Base-by-base conservation (phyloP, 2,329 filamentous ascomycete species). In the Colletotrichum higginsianum region DNA sequence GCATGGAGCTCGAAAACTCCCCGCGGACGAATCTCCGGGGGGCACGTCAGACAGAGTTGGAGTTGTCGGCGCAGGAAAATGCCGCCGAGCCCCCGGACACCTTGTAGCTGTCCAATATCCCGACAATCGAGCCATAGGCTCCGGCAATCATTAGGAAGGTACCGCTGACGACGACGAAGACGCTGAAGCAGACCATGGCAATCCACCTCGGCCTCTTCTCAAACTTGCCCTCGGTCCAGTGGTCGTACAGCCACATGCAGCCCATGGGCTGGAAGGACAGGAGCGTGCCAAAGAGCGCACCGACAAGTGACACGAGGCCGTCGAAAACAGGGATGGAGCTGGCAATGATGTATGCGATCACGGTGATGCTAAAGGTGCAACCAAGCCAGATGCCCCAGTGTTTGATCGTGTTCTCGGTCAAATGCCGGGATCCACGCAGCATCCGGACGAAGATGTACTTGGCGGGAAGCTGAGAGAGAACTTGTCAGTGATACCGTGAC, bases 41-140 rank as follows among this genome's bases (percentile, higher is more conserved):
- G 26, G 26, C 5, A 23, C 18, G 5, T 30, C n/a, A 63, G 5
- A 68, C 65, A 3, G 78, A 79, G 58, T 79, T 78, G 5, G 83
- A 84, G 76, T 86, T 86, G 61, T 86, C 83, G 0, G 80, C 81
- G 60, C 83, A 86, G 1, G 83, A 82, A 79, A 82, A 85, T 0
- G 82, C 82, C 1, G 76, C 75, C 3, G 82, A 81, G 0, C 82
- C 82, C 1, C 79, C 80, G 4, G 75, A 75, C 5, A 72, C 72
- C n/a, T 77, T 75, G 66, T 85, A 83, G 1, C 77, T 76, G 8
- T 82, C 77, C 7, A 83, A 79, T 44, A 85, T 84, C 4, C 75
- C 78, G 9, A 83, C 76, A 7, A 86, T 75, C 0, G 83, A 83
- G 0, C 83, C 84, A 60, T 86, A 86, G 0, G 84, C 85, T 1